Percentiles rank a stretch among this genome's conserved stretches.
phyloP scores from a whole-genome alignment of 169 alveolate species.

The Eimeria brunetti region DNA sequence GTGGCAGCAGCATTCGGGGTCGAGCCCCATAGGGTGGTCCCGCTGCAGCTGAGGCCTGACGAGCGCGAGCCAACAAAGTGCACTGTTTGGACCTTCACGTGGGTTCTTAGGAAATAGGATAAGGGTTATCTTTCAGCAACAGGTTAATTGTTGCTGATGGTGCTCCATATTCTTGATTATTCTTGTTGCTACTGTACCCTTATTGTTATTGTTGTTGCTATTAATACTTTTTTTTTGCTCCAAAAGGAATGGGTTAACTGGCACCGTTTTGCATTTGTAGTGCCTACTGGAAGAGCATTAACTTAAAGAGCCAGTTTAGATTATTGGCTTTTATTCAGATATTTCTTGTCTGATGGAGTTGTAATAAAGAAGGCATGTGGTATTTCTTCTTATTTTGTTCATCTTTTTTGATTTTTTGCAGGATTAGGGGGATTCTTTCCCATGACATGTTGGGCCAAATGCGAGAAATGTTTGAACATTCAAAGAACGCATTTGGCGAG shows the following conservation, averaged over 20 bases:
- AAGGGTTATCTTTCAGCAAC: background rate
- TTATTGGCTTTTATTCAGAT: background rate
- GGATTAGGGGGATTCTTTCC: conserved; percentile 46
- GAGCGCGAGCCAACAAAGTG: conserved; percentile 32
- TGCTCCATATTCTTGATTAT: too few species aligned
- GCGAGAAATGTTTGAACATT: conserved; percentile 46
- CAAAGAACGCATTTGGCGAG: conserved; percentile 32
- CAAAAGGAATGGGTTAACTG: background rate
- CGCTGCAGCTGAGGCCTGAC: conserved; percentile 63
- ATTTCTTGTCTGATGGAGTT: background rate
- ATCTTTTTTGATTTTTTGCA: background rate
- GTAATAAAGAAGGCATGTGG: background rate
- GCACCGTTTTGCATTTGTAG: background rate
- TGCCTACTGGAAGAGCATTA: background rate
- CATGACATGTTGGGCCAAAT: conserved; percentile 48
- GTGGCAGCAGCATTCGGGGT: conserved; percentile 47
- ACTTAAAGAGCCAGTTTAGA: background rate
- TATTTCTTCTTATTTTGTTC: background rate
- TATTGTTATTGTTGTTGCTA: too few species aligned
- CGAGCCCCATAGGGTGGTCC: conserved; percentile 29
- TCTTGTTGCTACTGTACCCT: too few species aligned
- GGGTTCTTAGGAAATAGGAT: background rate
- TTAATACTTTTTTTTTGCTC: too few species aligned
- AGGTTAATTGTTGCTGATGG: too few species aligned
- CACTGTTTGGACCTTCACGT: conserved; percentile 59